phyloP scores from a whole-genome alignment of 2,329 filamentous ascomycete species.

The Hypomyces rosellus region DNA sequence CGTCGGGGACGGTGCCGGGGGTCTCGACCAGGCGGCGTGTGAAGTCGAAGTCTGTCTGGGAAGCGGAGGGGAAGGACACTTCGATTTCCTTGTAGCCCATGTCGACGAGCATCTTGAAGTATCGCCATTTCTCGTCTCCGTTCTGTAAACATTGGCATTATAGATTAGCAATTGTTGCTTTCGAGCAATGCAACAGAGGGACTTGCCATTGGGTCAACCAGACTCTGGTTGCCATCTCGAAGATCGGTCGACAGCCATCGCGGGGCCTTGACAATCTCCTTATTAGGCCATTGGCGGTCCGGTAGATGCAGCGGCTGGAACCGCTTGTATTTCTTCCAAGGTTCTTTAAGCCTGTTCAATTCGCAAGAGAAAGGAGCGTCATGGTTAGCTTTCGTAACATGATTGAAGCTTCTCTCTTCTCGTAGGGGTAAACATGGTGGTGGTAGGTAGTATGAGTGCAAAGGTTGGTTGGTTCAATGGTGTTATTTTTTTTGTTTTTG shows the following conservation, averaged over 20 bases:
- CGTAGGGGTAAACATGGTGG: background rate
- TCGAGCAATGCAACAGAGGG: too few species aligned
- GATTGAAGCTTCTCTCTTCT: background rate
- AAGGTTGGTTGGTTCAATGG: too few species aligned
- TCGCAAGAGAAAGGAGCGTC: background rate
- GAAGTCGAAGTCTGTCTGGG: constrained; percentile 94
- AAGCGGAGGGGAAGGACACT: constrained; percentile 90
- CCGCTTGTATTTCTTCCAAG: constrained; percentile 68
- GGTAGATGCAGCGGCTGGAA: constrained; percentile 56
- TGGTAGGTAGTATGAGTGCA: background rate
- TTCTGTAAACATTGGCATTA: constrained; percentile 47
- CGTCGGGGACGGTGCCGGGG: constrained; percentile 74
- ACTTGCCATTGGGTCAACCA: constrained; percentile 85
- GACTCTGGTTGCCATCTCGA: constrained; percentile 88
- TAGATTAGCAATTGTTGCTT: too few species aligned
- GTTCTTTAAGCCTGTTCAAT: constrained; percentile 60
- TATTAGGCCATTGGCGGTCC: constrained; percentile 76
- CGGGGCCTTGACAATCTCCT: constrained; percentile 75
- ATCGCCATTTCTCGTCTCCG: constrained; percentile 88
- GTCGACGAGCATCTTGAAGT: constrained; percentile 89
- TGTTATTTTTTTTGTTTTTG: too few species aligned
- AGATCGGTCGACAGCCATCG: constrained; percentile 82
- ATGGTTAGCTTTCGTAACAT: too few species aligned
- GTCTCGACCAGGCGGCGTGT: constrained; percentile 81
- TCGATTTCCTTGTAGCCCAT: constrained; percentile 98